Base-by-base conservation (phyloP, 495 filamentous ascomycete genomes). In the Lasiosphaeriaceae sp. region DNA sequence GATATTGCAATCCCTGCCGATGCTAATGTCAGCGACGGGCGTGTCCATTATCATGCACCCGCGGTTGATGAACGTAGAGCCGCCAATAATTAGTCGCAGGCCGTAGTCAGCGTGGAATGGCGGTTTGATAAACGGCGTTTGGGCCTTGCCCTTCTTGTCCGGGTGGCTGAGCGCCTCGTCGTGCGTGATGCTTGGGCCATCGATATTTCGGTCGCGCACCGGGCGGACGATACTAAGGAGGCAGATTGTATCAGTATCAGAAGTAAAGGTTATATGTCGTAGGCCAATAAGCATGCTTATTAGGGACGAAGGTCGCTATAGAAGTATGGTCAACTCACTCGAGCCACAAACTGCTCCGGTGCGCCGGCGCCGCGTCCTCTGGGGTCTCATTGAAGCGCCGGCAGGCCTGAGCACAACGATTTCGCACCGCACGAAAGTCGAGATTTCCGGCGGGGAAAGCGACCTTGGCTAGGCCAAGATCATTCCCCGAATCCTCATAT, bases 1-100 rank as follows among this genome's bases (percentile, higher is more conserved):
- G 37, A 74, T 67, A 37, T 64, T 69, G 59, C 63, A 70, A 47
- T 62, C 47, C 34, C 66, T 64, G 24, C 70, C 69, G 45, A 74
- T 72, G 14, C 57, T 54, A 8, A 74, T 51, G 35, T 73, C 64
- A 26, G 72, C 69, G 20, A 69, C 65, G 7, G 72, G 72, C 14
- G 72, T 72, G 58, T 74, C 70, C 52, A 71, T 58, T 41, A 74
- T 71, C 52, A 56, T 67, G 57, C 72, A 74, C 37, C 61, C 55
- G 17, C 68, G 59, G 52, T 71, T 71, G 58, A 74, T 71, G 21
- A 67, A 72, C 11, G 70, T 69, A 14, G 66, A 71, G 0, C 60
- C 59, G 50, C 63, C 64, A 50, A 74, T 65, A 20, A 54, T 60
- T 8, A 74, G 55, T 2, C 66, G 64, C 31, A 67, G 35, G 11